A percentile compares a stretch with the other conserved stretches of the same genome.
Conservation (phyloP, 2,329 filamentous ascomycete species). For the Claviceps citrina region DNA sequence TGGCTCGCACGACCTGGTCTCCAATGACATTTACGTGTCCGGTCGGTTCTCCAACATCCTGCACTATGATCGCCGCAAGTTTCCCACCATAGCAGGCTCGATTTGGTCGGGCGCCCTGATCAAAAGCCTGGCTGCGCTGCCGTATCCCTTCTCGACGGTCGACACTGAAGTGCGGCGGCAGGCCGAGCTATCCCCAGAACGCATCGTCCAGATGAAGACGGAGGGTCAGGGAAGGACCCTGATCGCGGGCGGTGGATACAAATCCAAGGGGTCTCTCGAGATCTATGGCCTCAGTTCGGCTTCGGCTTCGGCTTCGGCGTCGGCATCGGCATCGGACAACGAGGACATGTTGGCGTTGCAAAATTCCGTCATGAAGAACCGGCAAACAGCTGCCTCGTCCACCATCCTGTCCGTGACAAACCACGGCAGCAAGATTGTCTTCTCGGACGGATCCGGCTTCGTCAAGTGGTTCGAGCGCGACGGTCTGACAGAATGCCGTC, state of each 20-base stretch:
- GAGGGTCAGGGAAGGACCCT: conserved; percentile 45
- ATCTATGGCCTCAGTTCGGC: conserved; percentile 49
- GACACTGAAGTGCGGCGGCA: conserved; percentile 42
- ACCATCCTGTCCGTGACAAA: conserved; percentile 69
- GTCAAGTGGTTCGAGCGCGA: conserved; percentile 88
- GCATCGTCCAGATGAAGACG: conserved; percentile 38
- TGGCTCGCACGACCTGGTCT: conserved; percentile 36
- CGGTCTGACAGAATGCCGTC: conserved; percentile 46
- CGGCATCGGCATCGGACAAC: conserved; percentile 12
- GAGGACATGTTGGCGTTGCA: conserved; percentile 16
- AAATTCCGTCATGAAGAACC: conserved; percentile 52
- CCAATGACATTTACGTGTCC: conserved; percentile 73
- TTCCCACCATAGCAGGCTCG: conserved; percentile 60
- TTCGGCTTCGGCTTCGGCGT: no score
- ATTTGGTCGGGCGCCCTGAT: conserved; percentile 74
- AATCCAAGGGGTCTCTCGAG: conserved; percentile 77
- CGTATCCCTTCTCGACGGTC: conserved; percentile 50
- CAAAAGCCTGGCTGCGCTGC: conserved; percentile 55
- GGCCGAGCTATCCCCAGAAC: conserved; percentile 38
- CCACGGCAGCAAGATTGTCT: conserved; percentile 70
- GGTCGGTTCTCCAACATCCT: conserved; percentile 80
- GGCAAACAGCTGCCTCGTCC: conserved; percentile 65
- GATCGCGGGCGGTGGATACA: conserved; percentile 78
- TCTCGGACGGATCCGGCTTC: conserved; percentile 69
- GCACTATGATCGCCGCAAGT: conserved; percentile 76